Base-by-base conservation (phyloP, 352 stramenopile species). In the Pythium vanterpoolii region DNA sequence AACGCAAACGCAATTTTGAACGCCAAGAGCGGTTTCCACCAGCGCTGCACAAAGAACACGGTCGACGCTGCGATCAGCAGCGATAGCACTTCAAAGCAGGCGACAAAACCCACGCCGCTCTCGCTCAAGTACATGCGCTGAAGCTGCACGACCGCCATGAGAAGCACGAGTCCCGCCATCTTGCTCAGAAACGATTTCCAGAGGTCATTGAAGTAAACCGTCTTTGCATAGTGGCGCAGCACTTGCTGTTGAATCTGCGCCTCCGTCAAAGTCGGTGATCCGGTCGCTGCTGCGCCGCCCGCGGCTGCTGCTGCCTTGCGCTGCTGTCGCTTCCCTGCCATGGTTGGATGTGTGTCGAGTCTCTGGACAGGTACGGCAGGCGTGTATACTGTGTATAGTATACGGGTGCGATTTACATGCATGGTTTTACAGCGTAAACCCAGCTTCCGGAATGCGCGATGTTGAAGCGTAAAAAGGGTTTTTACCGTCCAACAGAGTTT, bases 101-200 rank as follows among this genome's bases (percentile, higher is more conserved):
- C 69, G 36, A 75, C 60, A 58, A 93, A 93, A 24, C 59, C 60
- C 31, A 93, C 55, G 0, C 77, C 77, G 11, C 55, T 63, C 18
- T 68, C 54, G 52, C 71, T 82, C 30, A 73, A 49, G 34, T 71
- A 64, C 77, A 91, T 86, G 56, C 72, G 65, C 62, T 89, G 79
- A 38, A 89, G 46, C 68, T 79, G 68, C 42, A 91, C 38, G 51
- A 66, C 73, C 56, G 70, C 75, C 74, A 93, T 88, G 61, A 90
- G 64, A 56, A 69, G 66, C 53, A 93, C 77, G 40, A 91, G 73
- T 0, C 69, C 78, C 13, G 77, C 73, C 66, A 90, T 83, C 56
- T 91, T 93, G 71, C 73, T 80, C 36, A 93, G 42, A 59, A 93
- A 91, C n/a, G 76, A 83, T 46, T 86, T 79, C 83, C 83, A 93